These are phyloP conservation scores for Russula foetens DNA, from an alignment of 768 basidiomycete species.

Conservation along the genomic window DNA sequence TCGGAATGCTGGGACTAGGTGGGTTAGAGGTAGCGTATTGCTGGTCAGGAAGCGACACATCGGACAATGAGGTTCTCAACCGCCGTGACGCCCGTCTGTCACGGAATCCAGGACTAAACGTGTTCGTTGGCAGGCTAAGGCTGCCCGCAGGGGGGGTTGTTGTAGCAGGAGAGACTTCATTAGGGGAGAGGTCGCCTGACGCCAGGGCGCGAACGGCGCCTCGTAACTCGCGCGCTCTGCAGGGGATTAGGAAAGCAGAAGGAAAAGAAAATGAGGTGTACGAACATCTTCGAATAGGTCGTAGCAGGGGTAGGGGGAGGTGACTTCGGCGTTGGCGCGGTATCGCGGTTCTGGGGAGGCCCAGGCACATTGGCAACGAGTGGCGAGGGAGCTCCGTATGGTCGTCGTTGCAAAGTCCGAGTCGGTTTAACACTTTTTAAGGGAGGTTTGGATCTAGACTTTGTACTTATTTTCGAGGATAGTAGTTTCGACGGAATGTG, in stretches of 20 bases:
- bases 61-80: slow-evolving; percentile 97
- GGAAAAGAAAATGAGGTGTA: slow-evolving; percentile 12
- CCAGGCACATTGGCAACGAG: too few relatives aligned
- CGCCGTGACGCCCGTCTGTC: slow-evolving; percentile 92
- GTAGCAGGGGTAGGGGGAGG: slow-evolving; percentile 87
- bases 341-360: too few relatives aligned
- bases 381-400: too few relatives aligned
- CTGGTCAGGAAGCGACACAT: slow-evolving; percentile 82
- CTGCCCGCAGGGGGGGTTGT: slow-evolving; percentile 47
- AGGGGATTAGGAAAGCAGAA: slow-evolving; percentile 19
- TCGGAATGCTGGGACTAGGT: slow-evolving; percentile 36
- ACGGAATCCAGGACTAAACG: slow-evolving; percentile 79
- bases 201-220: slow-evolving; percentile 63
- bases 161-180: slow-evolving; percentile 53
- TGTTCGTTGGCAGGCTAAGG: slow-evolving; percentile 55
- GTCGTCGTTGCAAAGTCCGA: too few relatives aligned
- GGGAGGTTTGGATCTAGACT: too few relatives aligned
- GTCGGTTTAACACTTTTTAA: too few relatives aligned
- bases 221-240: slow-evolving; percentile 79
- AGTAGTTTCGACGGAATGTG: too few relatives aligned
- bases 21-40: slow-evolving; percentile 64
- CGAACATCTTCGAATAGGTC: slow-evolving; percentile 79
- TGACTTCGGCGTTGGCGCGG: too few relatives aligned
- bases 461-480: too few relatives aligned
- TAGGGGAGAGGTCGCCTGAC: slow-evolving; percentile 64